A percentile compares a stretch with the other conserved stretches of the same genome.
Conservation (phyloP, 768 basidiomycete species). For the Sporobolomyces phaffii region DNA sequence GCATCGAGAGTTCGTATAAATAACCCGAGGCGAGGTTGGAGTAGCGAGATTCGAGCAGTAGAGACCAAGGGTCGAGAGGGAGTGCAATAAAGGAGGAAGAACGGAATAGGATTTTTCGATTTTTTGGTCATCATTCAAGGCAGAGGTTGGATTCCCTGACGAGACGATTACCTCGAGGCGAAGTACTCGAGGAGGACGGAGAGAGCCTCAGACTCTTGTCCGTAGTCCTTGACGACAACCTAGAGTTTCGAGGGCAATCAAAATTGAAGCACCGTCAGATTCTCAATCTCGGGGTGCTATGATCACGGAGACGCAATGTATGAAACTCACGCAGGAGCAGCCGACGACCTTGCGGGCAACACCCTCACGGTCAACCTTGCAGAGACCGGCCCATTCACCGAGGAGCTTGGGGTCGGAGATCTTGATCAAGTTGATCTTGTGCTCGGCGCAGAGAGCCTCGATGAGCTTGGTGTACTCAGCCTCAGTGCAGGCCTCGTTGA, state of each 20-base stretch:
- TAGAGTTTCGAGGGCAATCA: constrained; percentile 46
- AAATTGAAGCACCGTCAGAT: constrained; percentile 48
- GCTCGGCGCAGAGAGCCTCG: constrained; percentile 96
- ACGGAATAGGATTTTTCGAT: neutral
- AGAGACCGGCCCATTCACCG: constrained; percentile 86
- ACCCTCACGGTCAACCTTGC: constrained; percentile 99
- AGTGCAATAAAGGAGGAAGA: neutral
- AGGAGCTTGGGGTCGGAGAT: constrained; percentile 89
- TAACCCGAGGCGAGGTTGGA: neutral
- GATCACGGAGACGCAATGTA: too few species aligned
- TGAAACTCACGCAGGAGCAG: constrained; percentile 56
- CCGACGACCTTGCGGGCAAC: constrained; percentile 82
- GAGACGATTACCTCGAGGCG: constrained; percentile 69
- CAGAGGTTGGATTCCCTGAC: neutral
- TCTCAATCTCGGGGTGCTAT: too few species aligned
- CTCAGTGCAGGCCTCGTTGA: constrained; percentile 98
- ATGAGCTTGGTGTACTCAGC: constrained; percentile 99
- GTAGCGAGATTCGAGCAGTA: neutral
- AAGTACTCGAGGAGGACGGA: constrained; percentile 75
- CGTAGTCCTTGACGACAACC: constrained; percentile 97
- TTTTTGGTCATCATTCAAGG: neutral
- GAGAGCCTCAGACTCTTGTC: constrained; percentile 82
- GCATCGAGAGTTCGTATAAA: neutral
- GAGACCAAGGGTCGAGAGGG: neutral
- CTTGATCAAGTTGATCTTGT: constrained; percentile 99